Evolutionary conservation across 768 basidiomycete species (phyloP), one percentile per base, ranked within the genome.

Genomic region (Tricholoma saponaceum): DNA sequence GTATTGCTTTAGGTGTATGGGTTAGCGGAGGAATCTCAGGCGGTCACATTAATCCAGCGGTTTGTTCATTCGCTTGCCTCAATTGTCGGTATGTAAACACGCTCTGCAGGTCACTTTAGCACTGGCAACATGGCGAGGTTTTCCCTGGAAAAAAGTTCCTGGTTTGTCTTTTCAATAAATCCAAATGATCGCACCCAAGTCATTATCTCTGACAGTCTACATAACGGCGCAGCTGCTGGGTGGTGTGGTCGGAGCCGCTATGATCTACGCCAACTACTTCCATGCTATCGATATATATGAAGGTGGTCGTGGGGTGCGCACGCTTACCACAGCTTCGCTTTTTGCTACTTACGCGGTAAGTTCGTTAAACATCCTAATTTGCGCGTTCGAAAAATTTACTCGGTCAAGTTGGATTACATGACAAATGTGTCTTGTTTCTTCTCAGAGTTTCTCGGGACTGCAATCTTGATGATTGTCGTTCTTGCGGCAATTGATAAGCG

Each of bases 101-200:
- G 4, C 44, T 58, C n/a, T 47, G 8, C 32, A 83, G 82, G 76
- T 88, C 25, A 89, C 87, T 13, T 70, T 89, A 52, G 78, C 82
- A 18, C 63, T 87, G 26, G 85, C 83, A 7, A 74, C 81, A n/a
- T 80, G 82, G 70, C 83, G 87, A 57, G 76, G 75, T 56, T 89
- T 89, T 69, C 86, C 87, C 0, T 84, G 85, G 83, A 79, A 76
- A 61, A 89, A 89, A 65, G 87, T 87, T 0, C 88, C 88, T 1
- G 72, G 63, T 74, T 56, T 46, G 70, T 47, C 8, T 8, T 22
- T 28, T 10, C 23, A 14, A 22, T 12, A 12, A 43, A 22, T 9
- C 20, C 20, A 5, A 18, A 23, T 6, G n/a, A 39, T 22, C 20
- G 32, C 35, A 30, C 46, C 35, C 51, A 39, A 8, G 16, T n/a